Evolutionary conservation across 1,284 basidiomycete species (phyloP).

Genomic region (Trametes sp.): DNA sequence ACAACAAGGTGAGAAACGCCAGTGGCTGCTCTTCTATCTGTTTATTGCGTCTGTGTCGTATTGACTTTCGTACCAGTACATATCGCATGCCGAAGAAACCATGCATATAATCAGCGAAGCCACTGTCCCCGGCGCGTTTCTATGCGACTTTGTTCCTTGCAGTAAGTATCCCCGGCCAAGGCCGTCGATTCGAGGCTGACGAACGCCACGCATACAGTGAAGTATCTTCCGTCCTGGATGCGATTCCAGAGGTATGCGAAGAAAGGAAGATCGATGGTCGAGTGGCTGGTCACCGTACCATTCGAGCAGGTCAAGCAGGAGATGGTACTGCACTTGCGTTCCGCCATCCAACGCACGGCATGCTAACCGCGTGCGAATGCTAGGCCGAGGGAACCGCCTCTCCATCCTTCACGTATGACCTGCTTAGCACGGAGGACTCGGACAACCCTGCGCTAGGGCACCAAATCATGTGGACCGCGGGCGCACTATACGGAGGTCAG

Average conservation of each 20-base stretch:
- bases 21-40: too few species aligned
- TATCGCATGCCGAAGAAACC: slow-evolving; percentile 36
- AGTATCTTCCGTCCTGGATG: slow-evolving; percentile 46
- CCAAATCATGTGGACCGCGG: slow-evolving; percentile 33
- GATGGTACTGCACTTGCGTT: slow-evolving; percentile 31
- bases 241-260: slow-evolving; percentile 43
- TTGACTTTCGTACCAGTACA: slow-evolving; percentile 31
- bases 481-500: slow-evolving; percentile 38
- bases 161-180: slow-evolving; percentile 21
- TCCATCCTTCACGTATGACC: slow-evolving; percentile 25
- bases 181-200: background rate
- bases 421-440: slow-evolving; percentile 8
- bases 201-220: slow-evolving; percentile 35
- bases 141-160: slow-evolving; percentile 40
- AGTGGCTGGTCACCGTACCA: slow-evolving; percentile 36
- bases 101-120: slow-evolving; percentile 33
- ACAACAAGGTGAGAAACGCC: slow-evolving; percentile 34
- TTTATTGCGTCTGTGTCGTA: too few species aligned
- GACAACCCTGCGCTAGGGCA: slow-evolving; percentile 13
- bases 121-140: slow-evolving; percentile 40
- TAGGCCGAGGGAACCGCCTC: slow-evolving; percentile 25
- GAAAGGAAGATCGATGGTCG: slow-evolving; percentile 30
- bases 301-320: slow-evolving; percentile 41
- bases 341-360: background rate
- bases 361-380: too few species aligned